Evolutionary conservation across 1,284 basidiomycete species (phyloP).

Genomic region (Sporisorium scitamineum): DNA sequence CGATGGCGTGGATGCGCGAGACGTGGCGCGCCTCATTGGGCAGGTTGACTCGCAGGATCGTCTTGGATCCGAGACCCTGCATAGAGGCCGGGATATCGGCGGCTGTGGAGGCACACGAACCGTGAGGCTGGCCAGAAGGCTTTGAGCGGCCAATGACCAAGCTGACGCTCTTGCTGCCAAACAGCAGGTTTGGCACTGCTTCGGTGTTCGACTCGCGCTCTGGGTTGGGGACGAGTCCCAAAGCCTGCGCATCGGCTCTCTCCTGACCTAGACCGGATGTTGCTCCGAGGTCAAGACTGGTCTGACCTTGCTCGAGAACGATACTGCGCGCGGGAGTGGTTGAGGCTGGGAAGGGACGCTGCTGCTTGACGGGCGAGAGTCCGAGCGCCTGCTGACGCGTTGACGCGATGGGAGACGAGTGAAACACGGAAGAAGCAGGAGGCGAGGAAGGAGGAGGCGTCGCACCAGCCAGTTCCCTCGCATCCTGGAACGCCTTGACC

Average conservation of each 20-base stretch:
- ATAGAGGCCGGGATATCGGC: constrained; percentile 34
- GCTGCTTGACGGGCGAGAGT: constrained; percentile 42
- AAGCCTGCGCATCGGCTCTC: constrained; percentile 1
- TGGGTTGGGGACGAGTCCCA: constrained; percentile 40
- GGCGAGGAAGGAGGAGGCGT: constrained; percentile 49
- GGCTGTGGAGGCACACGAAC: constrained; percentile 9
- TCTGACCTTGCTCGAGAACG: constrained; percentile 16
- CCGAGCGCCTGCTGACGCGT: constrained; percentile 24
- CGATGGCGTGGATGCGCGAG: constrained; percentile 63
- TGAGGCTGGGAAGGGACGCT: constrained; percentile 20
- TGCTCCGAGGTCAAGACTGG: constrained; percentile 4
- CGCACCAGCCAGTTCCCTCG: constrained; percentile 29
- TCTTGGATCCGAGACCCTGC: constrained; percentile 51
- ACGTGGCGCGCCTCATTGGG: constrained; percentile 63
- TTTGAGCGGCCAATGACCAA: constrained; percentile 54
- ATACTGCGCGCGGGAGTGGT: constrained; percentile 13
- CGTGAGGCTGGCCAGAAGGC: constrained; percentile 43
- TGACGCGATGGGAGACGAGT: constrained; percentile 29
- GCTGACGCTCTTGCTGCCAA: constrained; percentile 45
- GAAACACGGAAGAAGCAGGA: constrained; percentile 36
- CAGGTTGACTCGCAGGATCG: constrained; percentile 52
- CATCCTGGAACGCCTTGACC: constrained; percentile 34
- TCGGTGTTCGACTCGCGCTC: constrained; percentile 26
- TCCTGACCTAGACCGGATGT: constrained; percentile 3
- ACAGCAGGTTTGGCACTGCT: constrained; percentile 34